These are phyloP conservation scores for Pseudotsuga menziesii DNA, from an alignment of 75 land plant species.

Conservation along the genomic window DNA sequence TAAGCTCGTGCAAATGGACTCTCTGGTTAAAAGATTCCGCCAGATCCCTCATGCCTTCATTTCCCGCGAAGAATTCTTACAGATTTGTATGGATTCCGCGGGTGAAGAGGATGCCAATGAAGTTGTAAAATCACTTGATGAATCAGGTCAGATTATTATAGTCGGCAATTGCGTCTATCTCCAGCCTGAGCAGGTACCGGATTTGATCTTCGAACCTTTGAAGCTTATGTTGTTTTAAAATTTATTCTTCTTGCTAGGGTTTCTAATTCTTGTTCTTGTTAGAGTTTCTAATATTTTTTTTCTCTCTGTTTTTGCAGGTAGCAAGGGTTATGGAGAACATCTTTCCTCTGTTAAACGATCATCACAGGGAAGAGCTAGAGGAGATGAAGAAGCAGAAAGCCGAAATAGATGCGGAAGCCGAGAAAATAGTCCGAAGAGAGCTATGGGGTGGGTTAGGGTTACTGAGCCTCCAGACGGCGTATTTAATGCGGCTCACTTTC, in stretches of 20 bases:
- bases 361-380: constrained; percentile 38
- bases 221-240: not conserved
- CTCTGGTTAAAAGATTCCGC: constrained; percentile 30
- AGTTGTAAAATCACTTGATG: constrained; percentile 41
- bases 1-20: constrained; percentile 36
- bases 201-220: not conserved
- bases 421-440: constrained; percentile 37
- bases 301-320: constrained; percentile 27
- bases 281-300: not conserved
- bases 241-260: no score
- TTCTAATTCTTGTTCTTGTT: not conserved
- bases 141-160: constrained; percentile 61
- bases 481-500: constrained; percentile 81
- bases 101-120: constrained; percentile 3
- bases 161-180: constrained; percentile 57
- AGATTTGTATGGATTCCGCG: constrained; percentile 21
- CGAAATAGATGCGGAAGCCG: constrained; percentile 56
- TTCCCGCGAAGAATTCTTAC: constrained; percentile 40
- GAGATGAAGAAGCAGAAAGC: constrained; percentile 50
- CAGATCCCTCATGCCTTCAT: constrained; percentile 23
- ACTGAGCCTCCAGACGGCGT: constrained; percentile 33
- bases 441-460: constrained; percentile 64
- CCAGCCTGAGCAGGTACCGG: constrained; percentile 61
- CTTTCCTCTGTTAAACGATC: constrained; percentile 36
- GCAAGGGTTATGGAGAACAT: constrained; percentile 48